Base-by-base conservation (phyloP, 1,284 basidiomycete species). In the Ganoderma resinaceum region DNA sequence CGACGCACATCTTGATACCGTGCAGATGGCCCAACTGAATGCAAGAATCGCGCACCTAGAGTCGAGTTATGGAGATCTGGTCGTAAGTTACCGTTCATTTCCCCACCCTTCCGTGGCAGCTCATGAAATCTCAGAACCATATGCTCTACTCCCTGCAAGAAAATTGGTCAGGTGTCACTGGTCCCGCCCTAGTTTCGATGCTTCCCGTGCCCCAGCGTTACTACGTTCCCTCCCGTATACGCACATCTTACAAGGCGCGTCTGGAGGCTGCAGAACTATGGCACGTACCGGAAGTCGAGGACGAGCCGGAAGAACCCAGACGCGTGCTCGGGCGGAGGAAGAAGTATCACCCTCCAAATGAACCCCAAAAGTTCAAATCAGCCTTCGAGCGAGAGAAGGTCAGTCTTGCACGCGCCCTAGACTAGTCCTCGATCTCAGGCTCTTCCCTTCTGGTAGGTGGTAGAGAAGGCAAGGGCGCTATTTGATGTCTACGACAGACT, bases 351-450 rank as follows among this genome's bases (percentile, higher is more conserved):
- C 72, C 71, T 49, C 72, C 76, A 35, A 70, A 69, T 61, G 71
- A 70, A 52, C 35, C 65, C 37, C 74, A 76, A 33, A 74, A 83
- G 46, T 80, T 83, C 66, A 85, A 83, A 62, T 79, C 81, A 57
- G 85, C 85, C 1, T 92, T 93, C 73, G 86, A 88, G 68, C 84
- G 85, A 42, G 89, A 92, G 69, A 91, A 89, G 82, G 91, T 90
- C 43, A 26, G 80, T 66, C 8, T 1, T 61, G 6, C 20, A 46
- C 23, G 11, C 49, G 12, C 33, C 63, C 20, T 58, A 18, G 5
- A 31, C 14, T 35, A 14, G 57, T 26, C 3, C 46, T 5, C 23
- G 11, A 49, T 29, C 63, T 61, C n/a, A 62, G 23, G 16, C 33
- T n/a, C 16, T 38, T 29, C 18, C 12, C 9, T 62, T 8, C 23